Evolutionary conservation across 2,329 filamentous ascomycete species (phyloP), one percentile per base, ranked within the genome.

Genomic region (Coleophoma eucalyptorum): DNA sequence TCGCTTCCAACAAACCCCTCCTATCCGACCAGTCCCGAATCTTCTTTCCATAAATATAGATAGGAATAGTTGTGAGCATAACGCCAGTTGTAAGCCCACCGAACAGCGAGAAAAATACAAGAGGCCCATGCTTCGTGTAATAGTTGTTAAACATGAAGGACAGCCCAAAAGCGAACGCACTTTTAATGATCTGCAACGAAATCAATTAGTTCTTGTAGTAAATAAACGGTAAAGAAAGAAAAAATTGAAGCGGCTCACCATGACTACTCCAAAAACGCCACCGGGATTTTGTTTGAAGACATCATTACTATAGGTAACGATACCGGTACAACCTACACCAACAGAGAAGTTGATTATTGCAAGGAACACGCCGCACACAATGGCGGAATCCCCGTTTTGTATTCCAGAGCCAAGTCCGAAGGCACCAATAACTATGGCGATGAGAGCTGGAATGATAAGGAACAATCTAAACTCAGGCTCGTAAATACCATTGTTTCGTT

Each of bases 401-500:
- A 51, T 48, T 3, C 43, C 48, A 7, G 10, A n/a, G 33, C 34
- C 46, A 7, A 48, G 46, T 5, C 52, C 49, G 46, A 51, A 54
- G 7, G 16, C 55, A 45, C 4, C 58, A 53, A 11, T 52, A 16
- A 11, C 21, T 11, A 51, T 40, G 32, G 52, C 31, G 16, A 59
- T 34, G 12, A 58, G 37, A 3, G 54, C 49, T 15, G 49, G 54
- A 31, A 53, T 51, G 15, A 38, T 43, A 12, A 49, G 35, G 7
- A 43, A 18, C 11, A 49, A 15, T 33, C 46, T 33, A 16, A 49
- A 49, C 16, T 49, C 46, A 16, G 46, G 46, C 15, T 49, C 46
- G 33, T 57, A 62, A 5, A 61, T 55, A 8, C 55, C 58, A 19
- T 49, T 43, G 38, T 62, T 62, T 6, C 51, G 48, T 19, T 49